Conservation (phyloP, 169 alveolate species). For the Cryptosporidium muris region DNA sequence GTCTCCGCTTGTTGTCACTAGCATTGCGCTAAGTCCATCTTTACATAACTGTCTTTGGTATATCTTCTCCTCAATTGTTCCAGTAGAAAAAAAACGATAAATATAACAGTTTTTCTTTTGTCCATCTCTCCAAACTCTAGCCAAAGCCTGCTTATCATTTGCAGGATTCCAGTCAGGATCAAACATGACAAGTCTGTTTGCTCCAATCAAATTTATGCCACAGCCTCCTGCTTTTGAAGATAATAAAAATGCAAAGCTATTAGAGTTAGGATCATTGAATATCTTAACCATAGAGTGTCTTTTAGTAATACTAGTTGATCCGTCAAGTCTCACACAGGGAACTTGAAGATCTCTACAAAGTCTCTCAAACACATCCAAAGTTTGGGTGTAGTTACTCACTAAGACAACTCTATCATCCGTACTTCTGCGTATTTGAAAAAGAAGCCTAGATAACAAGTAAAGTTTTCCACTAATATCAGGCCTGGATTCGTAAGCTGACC, state of each 20-base stretch:
- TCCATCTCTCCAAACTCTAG: conserved; percentile 98
- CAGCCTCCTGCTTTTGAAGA: conserved; percentile 98
- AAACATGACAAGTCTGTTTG: conserved; percentile 93
- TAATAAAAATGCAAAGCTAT: conserved; percentile 89
- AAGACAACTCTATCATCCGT: conserved; percentile 89
- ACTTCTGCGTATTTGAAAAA: conserved; percentile 78
- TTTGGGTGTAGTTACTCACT: conserved; percentile 90
- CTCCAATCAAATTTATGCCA: conserved; percentile 97
- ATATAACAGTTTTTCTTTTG: conserved; percentile 94
- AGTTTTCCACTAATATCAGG: conserved; percentile 65
- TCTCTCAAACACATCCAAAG: conserved; percentile 87
- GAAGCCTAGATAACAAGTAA: conserved; percentile 72
- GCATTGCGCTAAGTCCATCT: conserved; percentile 85
- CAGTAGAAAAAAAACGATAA: conserved; percentile 95
- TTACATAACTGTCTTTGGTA: conserved; percentile 85
- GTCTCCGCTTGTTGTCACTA: conserved; percentile 83
- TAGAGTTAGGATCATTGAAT: conserved; percentile 86
- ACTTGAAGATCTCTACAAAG: conserved; percentile 84
- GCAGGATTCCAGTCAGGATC: conserved; percentile 99
- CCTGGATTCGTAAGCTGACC: conserved; percentile 40
- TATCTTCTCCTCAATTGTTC: conserved; percentile 98
- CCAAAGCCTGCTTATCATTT: conserved; percentile 96
- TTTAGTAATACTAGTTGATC: conserved; percentile 84
- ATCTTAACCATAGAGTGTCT: conserved; percentile 86
- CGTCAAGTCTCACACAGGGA: conserved; percentile 89